Percentiles rank a stretch among this genome's conserved stretches.
Conservation (phyloP, 78 protist species). For the Cavenderia fasciculata region DNA sequence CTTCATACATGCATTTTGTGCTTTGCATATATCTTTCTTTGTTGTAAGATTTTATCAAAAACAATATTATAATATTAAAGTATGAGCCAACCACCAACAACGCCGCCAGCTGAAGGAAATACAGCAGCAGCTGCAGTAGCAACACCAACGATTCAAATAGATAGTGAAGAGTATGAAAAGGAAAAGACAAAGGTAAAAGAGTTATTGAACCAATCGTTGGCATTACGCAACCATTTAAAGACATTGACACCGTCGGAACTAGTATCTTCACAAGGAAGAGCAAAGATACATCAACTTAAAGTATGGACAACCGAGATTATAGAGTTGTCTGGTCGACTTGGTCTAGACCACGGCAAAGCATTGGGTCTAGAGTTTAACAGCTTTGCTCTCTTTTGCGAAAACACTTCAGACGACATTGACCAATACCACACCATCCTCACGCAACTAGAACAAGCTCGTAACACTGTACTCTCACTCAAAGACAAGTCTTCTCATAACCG, state of each 20-base stretch:
- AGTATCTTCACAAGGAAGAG: no score
- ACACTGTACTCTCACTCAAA: background rate
- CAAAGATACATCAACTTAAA: no score
- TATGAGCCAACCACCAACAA: background rate
- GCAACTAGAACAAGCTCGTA: background rate
- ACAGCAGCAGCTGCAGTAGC: background rate
- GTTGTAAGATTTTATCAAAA: background rate
- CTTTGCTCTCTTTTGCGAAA: constrained; percentile 10
- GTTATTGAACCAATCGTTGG: background rate
- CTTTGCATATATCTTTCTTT: no score
- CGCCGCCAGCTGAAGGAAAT: no score
- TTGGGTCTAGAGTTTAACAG: constrained; percentile 1
- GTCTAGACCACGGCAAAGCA: constrained; percentile 46
- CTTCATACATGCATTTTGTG: no score
- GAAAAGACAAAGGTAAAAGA: background rate
- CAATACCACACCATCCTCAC: background rate
- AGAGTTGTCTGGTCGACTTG: no score
- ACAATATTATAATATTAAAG: background rate
- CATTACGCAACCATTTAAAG: background rate
- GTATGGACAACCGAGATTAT: no score
- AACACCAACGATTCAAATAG: background rate
- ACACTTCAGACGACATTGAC: background rate
- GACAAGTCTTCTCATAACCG: constrained; percentile 6
- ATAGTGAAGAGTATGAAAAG: background rate
- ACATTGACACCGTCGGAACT: background rate